A percentile compares a stretch with the other conserved stretches of the same genome.
Evolutionary conservation across 106 monocot genomes (phyloP).

Genomic region (Phalaenopsis aphrodite): DNA sequence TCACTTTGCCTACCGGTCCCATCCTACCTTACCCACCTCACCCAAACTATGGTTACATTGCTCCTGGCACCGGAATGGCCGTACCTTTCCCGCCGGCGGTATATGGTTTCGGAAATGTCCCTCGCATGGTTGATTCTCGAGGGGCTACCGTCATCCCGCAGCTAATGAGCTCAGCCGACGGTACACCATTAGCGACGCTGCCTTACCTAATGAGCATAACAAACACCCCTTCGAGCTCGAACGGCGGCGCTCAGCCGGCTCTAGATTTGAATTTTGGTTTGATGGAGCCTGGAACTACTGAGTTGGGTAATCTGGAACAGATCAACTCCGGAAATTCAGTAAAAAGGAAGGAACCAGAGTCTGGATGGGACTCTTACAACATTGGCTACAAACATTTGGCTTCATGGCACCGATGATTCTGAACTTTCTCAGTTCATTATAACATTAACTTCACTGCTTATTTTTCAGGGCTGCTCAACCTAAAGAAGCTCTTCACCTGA

Average conservation of each 20-base stretch:
- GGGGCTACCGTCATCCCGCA: constrained; percentile 24
- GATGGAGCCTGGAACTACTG: not conserved
- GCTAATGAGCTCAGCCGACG: constrained; percentile 18
- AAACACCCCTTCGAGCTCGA: constrained; percentile 17
- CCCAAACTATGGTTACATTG: constrained; percentile 29
- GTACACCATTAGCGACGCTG: constrained; percentile 12
- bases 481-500: not conserved
- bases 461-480: not conserved
- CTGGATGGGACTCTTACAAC: constrained; percentile 17
- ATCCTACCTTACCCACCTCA: constrained; percentile 26
- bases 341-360: constrained; percentile 56
- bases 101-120: constrained; percentile 34
- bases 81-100: constrained; percentile 29
- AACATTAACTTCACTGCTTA: no score
- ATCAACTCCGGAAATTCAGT: constrained; percentile 16
- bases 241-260: constrained; percentile 22
- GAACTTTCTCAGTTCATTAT: not conserved
- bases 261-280: constrained; percentile 56
- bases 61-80: constrained; percentile 16
- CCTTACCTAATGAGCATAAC: constrained; percentile 33
- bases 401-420: constrained; percentile 17
- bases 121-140: not conserved
- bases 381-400: constrained; percentile 44
- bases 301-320: constrained; percentile 9
- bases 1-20: not conserved